Percentiles rank a stretch among this genome's conserved stretches.
phyloP scores from a whole-genome alignment of 139 green algal genomes.

The Zygnema circumcarinatum region DNA sequence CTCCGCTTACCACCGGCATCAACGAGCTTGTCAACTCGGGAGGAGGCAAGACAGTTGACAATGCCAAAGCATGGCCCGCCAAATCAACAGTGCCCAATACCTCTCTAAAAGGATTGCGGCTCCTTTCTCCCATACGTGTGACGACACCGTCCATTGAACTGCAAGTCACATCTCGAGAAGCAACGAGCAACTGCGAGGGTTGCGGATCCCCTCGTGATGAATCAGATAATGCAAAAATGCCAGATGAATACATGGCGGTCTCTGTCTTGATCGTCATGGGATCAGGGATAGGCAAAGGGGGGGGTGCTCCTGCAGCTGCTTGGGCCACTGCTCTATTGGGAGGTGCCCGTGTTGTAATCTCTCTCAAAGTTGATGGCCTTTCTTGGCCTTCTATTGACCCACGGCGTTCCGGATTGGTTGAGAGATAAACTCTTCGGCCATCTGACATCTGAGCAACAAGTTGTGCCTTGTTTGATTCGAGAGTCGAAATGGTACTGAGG shows the following conservation, averaged over 20 bases:
- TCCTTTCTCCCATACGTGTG: neutral
- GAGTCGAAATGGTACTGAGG: slow-evolving; percentile 74
- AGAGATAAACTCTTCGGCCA: slow-evolving; percentile 85
- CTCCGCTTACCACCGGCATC: slow-evolving; percentile 10
- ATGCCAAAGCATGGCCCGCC: slow-evolving; percentile 28
- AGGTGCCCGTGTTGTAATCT: neutral
- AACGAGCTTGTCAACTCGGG: neutral
- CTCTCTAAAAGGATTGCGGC: slow-evolving; percentile 13
- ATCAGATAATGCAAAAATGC: slow-evolving; percentile 51
- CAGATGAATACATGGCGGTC: slow-evolving; percentile 20
- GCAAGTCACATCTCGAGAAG: neutral
- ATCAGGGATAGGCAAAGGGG: neutral
- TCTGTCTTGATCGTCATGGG: slow-evolving; percentile 27
- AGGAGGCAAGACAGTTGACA: slow-evolving; percentile 36
- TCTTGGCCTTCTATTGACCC: neutral
- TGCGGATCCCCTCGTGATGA: neutral
- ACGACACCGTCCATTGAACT: neutral
- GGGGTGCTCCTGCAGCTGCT: neutral
- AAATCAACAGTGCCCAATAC: slow-evolving; percentile 10
- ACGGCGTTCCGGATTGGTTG: slow-evolving; percentile 48
- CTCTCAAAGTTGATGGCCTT: neutral
- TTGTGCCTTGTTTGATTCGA: slow-evolving; percentile 77
- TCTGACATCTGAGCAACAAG: slow-evolving; percentile 86
- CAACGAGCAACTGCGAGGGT: slow-evolving; percentile 6
- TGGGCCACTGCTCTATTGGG: neutral